Conservation (phyloP, 2,329 filamentous ascomycete species). For the Pyrenophora teres region DNA sequence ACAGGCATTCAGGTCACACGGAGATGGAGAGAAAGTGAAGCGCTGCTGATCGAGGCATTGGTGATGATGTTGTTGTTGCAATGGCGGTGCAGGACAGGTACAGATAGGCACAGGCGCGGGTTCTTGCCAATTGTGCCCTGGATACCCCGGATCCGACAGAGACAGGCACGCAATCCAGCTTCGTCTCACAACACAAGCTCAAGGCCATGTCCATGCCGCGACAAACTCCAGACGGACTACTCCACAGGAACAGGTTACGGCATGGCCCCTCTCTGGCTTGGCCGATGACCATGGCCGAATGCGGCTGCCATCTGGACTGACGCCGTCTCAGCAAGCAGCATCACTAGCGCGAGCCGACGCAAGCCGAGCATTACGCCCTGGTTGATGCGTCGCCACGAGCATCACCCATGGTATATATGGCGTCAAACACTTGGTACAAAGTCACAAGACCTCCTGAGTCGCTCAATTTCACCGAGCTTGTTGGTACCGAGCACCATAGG, state of each 20-base stretch:
- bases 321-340: slow-evolving; percentile 10
- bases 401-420: slow-evolving; percentile 31
- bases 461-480: slow-evolving; percentile 1
- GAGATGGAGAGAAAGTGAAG: slow-evolving; percentile 3
- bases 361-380: slow-evolving; percentile 32
- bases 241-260: not conserved
- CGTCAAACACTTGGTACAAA: slow-evolving; percentile 11
- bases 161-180: not conserved
- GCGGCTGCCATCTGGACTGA: slow-evolving; percentile 22
- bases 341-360: slow-evolving; percentile 32
- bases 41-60: not conserved
- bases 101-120: too few relatives aligned
- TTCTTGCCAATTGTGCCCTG: too few relatives aligned
- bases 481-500: not conserved
- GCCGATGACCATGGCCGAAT: slow-evolving; percentile 7
- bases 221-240: not conserved
- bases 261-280: slow-evolving; percentile 9
- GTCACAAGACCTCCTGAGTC: slow-evolving; percentile 20
- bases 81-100: too few relatives aligned
- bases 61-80: too few relatives aligned
- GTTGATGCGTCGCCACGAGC: slow-evolving; percentile 17
- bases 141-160: too few relatives aligned
- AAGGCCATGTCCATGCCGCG: not conserved
- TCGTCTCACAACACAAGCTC: not conserved
- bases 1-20: slow-evolving; percentile 14